phyloP scores from a whole-genome alignment of 768 basidiomycete species.

The Serendipita sp. region DNA sequence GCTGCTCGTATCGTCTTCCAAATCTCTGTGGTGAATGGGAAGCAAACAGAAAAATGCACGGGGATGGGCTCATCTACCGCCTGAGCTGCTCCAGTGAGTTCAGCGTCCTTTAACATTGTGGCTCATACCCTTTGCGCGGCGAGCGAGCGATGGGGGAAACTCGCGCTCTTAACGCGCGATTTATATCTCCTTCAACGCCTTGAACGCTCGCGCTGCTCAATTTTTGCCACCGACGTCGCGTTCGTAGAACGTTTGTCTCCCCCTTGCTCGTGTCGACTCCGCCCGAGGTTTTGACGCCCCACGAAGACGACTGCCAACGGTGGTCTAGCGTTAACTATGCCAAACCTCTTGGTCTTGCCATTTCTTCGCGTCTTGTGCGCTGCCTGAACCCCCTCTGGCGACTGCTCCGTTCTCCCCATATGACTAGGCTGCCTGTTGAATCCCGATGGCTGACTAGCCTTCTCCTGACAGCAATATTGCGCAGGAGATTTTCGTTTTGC shows the following conservation, averaged over 20 bases:
- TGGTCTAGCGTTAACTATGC: too few relatives aligned
- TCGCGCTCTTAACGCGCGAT: too few relatives aligned
- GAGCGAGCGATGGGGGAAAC: too few relatives aligned
- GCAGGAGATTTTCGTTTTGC: background rate
- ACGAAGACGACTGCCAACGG: too few relatives aligned
- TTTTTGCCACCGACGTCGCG: background rate
- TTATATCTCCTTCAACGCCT: too few relatives aligned
- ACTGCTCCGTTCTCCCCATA: background rate
- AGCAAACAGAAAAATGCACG: conserved; percentile 3
- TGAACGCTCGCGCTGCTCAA: background rate
- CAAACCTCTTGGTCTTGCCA: too few relatives aligned
- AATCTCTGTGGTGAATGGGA: background rate
- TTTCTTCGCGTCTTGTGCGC: background rate
- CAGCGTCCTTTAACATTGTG: background rate
- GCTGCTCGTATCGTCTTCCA: background rate
- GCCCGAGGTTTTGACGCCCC: background rate
- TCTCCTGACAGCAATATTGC: background rate
- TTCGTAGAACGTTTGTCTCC: background rate
- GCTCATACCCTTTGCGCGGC: background rate
- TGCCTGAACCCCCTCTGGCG: background rate
- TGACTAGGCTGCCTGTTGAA: background rate
- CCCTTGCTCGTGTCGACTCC: background rate
- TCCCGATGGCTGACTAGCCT: background rate
- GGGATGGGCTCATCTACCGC: conserved; percentile 1
- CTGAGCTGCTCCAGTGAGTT: conserved; percentile 3